Evolutionary conservation across 768 basidiomycete genomes (phyloP).

Genomic region (Cyclocybe cylindracea): DNA sequence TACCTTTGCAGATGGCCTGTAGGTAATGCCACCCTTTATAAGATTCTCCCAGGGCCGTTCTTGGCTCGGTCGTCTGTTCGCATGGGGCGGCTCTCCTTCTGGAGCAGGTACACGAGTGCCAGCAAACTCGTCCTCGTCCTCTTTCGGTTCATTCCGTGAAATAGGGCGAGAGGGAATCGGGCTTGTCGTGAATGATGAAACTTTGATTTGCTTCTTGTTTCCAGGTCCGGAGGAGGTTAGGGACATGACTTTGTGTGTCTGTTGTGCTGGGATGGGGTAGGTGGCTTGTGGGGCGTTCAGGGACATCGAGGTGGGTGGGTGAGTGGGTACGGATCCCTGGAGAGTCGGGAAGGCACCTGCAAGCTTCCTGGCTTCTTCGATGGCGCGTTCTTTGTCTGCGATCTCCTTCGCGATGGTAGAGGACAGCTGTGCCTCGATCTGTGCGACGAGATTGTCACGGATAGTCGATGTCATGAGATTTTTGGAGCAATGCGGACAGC

Average conservation of each 20-base stretch:
- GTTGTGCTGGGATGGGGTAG: conserved; percentile 24
- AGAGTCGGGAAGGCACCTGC: conserved; percentile 68
- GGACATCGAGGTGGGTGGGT: conserved; percentile 8
- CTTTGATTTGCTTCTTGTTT: conserved; percentile 49
- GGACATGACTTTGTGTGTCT: conserved; percentile 62
- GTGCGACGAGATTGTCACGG: conserved; percentile 37
- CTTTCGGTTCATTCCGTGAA: conserved; percentile 31
- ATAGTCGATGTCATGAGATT: conserved; percentile 35
- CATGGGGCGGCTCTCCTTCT: conserved; percentile 40
- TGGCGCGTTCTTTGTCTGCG: conserved; percentile 43
- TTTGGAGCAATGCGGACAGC: conserved; percentile 55
- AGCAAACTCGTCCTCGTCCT: conserved; percentile 30
- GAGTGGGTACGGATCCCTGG: conserved; percentile 14
- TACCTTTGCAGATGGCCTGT: conserved; percentile 29
- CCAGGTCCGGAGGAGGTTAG: conserved; percentile 36
- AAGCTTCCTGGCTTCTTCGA: conserved; percentile 48
- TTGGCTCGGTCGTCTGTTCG: conserved; percentile 25
- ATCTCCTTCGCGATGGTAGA: conserved; percentile 49
- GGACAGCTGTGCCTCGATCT: conserved; percentile 44
- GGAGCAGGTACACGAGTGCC: conserved; percentile 34
- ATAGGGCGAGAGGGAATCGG: conserved; percentile 33
- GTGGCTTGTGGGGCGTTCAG: conserved; percentile 6
- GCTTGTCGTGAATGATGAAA: conserved; percentile 53
- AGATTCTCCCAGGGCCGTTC: conserved; percentile 47
- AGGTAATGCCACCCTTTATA: conserved; percentile 30